Conservation (phyloP, 805 yeast genomes). For the Myxozyma neotropica region DNA sequence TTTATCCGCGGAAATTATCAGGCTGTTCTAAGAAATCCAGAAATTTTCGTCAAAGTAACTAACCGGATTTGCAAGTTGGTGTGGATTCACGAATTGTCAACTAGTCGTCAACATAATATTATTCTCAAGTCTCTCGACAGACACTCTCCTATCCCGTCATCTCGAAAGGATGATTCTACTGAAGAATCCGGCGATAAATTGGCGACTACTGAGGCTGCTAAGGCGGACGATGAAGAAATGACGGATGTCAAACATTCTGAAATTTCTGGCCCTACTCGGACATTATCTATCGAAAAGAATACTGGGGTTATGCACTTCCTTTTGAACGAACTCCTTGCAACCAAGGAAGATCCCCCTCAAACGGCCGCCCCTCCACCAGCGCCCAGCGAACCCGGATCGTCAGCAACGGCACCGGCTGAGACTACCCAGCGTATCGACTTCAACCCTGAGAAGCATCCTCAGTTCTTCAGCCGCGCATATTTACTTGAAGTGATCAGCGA, state of each 20-base stretch:
- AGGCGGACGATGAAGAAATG: constrained; percentile 24
- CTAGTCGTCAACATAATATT: constrained; percentile 25
- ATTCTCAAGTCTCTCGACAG: constrained; percentile 15
- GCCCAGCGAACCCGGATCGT: not conserved
- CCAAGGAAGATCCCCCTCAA: constrained; percentile 38
- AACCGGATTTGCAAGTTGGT: constrained; percentile 38
- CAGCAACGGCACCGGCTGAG: not conserved
- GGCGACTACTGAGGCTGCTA: not conserved
- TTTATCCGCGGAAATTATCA: constrained; percentile 29
- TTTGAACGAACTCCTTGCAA: constrained; percentile 64
- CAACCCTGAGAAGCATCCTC: constrained; percentile 47
- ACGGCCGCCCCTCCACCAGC: not conserved
- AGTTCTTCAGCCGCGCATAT: constrained; percentile 68
- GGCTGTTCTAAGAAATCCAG: constrained; percentile 50
- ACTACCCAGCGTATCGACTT: constrained; percentile 24
- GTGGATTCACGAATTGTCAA: not conserved
- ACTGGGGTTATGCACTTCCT: constrained; percentile 67
- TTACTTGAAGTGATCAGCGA: constrained; percentile 70
- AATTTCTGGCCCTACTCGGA: constrained; percentile 22
- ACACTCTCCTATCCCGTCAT: not conserved
- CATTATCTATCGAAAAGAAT: constrained; percentile 29
- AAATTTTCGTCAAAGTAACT: constrained; percentile 49
- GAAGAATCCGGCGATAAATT: constrained; percentile 9
- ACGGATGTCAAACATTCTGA: constrained; percentile 42
- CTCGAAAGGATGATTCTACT: not conserved